These are phyloP conservation scores for Sicyos baderoa DNA, from an alignment of 306 rosid species.

Conservation along the genomic window DNA sequence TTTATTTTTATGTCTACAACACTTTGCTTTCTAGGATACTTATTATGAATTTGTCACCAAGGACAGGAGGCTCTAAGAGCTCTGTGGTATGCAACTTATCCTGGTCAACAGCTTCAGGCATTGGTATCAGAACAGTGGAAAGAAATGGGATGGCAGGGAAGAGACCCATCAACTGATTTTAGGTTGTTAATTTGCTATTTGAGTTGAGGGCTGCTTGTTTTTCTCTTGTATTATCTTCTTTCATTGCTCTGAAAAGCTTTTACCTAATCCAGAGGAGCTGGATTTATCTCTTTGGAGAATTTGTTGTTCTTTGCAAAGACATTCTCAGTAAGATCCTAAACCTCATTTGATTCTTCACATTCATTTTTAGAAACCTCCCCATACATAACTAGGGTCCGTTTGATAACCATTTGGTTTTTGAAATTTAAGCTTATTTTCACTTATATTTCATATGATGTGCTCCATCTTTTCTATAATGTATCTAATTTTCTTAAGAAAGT, in stretches of 20 bases:
- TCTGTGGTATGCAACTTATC: conserved; percentile 71
- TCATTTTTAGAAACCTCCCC: not conserved
- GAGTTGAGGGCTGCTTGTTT: not conserved
- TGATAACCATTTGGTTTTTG: too few species aligned
- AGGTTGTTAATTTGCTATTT: conserved; percentile 39
- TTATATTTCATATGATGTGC: too few species aligned
- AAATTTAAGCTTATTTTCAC: too few species aligned
- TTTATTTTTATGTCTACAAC: not conserved
- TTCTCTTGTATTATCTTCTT: conserved; percentile 1
- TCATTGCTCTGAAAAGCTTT: conserved; percentile 17
- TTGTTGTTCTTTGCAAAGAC: conserved; percentile 78
- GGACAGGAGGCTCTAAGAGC: conserved; percentile 74
- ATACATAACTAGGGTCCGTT: not conserved
- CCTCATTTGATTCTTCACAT: not conserved
- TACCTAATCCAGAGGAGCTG: conserved; percentile 61
- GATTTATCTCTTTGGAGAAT: conserved; percentile 91
- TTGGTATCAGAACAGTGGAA: conserved; percentile 94
- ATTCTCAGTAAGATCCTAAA: conserved; percentile 47
- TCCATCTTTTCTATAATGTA: too few species aligned
- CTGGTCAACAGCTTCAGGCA: conserved; percentile 59
- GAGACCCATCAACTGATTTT: conserved; percentile 93
- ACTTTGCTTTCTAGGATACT: conserved; percentile 20
- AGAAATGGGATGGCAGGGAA: conserved; percentile 98
- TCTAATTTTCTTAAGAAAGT: too few species aligned
- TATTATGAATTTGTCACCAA: conserved; percentile 22